Percentiles rank a stretch among this genome's conserved stretches.
Evolutionary conservation across 495 filamentous ascomycete species (phyloP).

Genomic region (Letharia columbiana): DNA sequence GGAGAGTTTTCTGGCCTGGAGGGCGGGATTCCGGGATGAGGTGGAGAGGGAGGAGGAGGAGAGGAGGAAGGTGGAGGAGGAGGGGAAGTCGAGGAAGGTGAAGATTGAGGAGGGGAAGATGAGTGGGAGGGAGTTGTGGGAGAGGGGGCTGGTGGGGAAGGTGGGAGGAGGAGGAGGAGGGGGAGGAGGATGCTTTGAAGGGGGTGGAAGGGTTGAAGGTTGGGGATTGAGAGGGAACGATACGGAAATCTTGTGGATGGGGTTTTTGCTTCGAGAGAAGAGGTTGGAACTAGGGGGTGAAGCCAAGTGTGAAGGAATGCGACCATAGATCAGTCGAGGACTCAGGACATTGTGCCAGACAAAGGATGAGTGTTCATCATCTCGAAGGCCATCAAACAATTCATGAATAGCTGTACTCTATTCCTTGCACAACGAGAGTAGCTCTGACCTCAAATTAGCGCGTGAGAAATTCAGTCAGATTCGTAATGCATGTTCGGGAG

Average conservation of each 20-base stretch:
- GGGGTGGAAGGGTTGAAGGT: slow-evolving; percentile 14
- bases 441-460: not conserved
- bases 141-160: slow-evolving; percentile 51
- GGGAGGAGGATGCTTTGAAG: slow-evolving; percentile 15
- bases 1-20: slow-evolving; percentile 79
- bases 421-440: not conserved
- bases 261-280: no score
- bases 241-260: no score
- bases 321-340: not conserved
- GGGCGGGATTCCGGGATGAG: slow-evolving; percentile 67
- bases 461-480: not conserved
- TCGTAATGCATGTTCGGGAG: not conserved
- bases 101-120: slow-evolving; percentile 62
- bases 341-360: not conserved
- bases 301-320: not conserved
- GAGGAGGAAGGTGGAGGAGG: slow-evolving; percentile 55
- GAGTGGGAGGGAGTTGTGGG: slow-evolving; percentile 47
- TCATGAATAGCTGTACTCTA: not conserved
- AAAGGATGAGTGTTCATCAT: not conserved
- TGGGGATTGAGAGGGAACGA: not conserved
- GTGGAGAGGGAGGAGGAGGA: slow-evolving; percentile 64
- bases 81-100: slow-evolving; percentile 64
- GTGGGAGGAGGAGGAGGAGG: slow-evolving; percentile 42
- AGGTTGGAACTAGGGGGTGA: not conserved
- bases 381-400: not conserved